These are phyloP conservation scores for Physcomitrium patens DNA, from an alignment of 225 moss, liverwort and hornwort species.

Conservation along the genomic window DNA sequence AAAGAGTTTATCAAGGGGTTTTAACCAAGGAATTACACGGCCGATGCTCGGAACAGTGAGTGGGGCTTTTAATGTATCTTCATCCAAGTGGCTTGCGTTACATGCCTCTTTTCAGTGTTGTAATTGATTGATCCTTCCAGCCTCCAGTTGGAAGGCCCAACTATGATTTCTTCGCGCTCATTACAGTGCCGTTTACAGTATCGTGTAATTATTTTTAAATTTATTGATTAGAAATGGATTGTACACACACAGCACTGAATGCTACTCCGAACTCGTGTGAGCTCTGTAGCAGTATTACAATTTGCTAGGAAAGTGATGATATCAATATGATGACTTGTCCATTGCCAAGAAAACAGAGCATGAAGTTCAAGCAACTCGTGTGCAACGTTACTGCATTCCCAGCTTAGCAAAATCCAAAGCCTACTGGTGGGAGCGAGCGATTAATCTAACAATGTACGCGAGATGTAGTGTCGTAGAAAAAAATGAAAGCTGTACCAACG, in stretches of 20 bases:
- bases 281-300: no score
- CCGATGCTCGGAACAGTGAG: not conserved
- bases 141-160: conserved; percentile 31
- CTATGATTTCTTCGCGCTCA: conserved; percentile 11
- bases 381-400: not conserved
- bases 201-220: no score
- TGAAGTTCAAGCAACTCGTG: no score
- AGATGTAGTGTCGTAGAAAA: conserved; percentile 26
- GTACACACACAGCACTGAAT: no score
- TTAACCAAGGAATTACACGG: conserved; percentile 9
- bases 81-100: conserved; percentile 20
- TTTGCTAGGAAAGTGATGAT: no score
- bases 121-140: conserved; percentile 13
- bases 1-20: not conserved
- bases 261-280: no score
- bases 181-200: no score
- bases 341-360: no score
- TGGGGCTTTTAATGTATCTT: conserved; percentile 21
- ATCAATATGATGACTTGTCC: no score
- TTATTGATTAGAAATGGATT: no score
- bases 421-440: conserved; percentile 32
- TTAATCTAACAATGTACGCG: conserved; percentile 39
- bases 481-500: conserved; percentile 22
- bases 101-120: conserved; percentile 5
- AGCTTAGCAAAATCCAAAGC: conserved; percentile 34